These are phyloP conservation scores for Babesia ovata DNA, from an alignment of 169 alveolate species.

Conservation along the genomic window DNA sequence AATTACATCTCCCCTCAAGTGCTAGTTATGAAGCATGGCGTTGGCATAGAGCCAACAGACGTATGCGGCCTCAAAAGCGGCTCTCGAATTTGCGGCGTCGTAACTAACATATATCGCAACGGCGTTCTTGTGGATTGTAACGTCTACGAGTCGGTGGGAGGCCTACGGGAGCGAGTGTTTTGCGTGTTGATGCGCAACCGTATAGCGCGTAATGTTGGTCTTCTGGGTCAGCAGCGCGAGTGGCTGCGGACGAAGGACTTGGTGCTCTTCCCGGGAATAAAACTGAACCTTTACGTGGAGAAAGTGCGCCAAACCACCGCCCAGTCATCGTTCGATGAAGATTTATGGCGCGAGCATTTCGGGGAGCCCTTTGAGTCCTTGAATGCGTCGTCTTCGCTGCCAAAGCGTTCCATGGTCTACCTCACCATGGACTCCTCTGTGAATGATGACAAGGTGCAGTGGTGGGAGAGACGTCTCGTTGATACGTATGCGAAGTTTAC, in stretches of 20 bases:
- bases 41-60: constrained; percentile 6
- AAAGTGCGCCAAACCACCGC: constrained; percentile 60
- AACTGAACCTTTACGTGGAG: constrained; percentile 64
- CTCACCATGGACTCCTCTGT: constrained; percentile 72
- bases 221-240: constrained; percentile 59
- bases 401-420: constrained; percentile 52
- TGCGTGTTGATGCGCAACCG: constrained; percentile 61
- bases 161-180: constrained; percentile 53
- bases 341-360: constrained; percentile 68
- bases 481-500: constrained; percentile 33
- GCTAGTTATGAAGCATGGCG: constrained; percentile 32
- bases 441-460: constrained; percentile 65
- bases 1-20: constrained; percentile 34
- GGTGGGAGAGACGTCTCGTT: constrained; percentile 67
- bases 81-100: constrained; percentile 48
- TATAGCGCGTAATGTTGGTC: constrained; percentile 59
- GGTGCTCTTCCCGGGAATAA: constrained; percentile 59
- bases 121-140: constrained; percentile 63
- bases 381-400: not conserved
- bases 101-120: constrained; percentile 50
- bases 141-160: constrained; percentile 31
- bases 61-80: constrained; percentile 46
- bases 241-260: constrained; percentile 61
- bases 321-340: constrained; percentile 50
- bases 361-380: constrained; percentile 24